A percentile compares a stretch with the other conserved stretches of the same genome.
Conservation (phyloP, 345 rosid species). For the Trapa incisa region DNA sequence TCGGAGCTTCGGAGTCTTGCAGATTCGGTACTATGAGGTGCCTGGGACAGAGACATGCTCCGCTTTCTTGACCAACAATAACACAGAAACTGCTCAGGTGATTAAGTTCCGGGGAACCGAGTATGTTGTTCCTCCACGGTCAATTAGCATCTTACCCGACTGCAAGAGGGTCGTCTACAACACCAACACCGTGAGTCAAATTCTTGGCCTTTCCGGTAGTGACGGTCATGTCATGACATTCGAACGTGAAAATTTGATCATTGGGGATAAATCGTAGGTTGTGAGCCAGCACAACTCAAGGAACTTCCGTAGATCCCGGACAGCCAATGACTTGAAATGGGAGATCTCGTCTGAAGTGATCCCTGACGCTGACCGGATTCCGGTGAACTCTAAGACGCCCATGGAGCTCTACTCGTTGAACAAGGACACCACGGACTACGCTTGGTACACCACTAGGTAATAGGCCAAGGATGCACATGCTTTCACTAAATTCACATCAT, state of each 20-base stretch:
- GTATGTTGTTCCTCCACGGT: slow-evolving; percentile 38
- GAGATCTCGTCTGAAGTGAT: slow-evolving; percentile 33
- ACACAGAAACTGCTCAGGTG: slow-evolving; percentile 22
- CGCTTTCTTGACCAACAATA: slow-evolving; percentile 76
- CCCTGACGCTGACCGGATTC: slow-evolving; percentile 21
- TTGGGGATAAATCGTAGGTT: slow-evolving; percentile 23
- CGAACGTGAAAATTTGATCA: background rate
- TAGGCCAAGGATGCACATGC: too few species aligned
- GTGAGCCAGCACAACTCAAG: slow-evolving; percentile 64
- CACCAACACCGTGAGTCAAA: slow-evolving; percentile 20
- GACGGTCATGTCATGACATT: background rate
- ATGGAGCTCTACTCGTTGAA: slow-evolving; percentile 50
- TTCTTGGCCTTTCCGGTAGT: background rate
- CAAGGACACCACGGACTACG: slow-evolving; percentile 65
- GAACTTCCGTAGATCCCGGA: slow-evolving; percentile 31
- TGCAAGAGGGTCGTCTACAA: slow-evolving; percentile 71
- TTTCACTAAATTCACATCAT: too few species aligned
- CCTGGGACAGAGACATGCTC: slow-evolving; percentile 44
- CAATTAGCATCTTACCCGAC: slow-evolving; percentile 84
- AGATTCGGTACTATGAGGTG: slow-evolving; percentile 54
- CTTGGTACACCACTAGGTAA: slow-evolving; percentile 49
- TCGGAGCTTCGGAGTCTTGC: slow-evolving; percentile 1
- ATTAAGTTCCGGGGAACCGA: slow-evolving; percentile 40
- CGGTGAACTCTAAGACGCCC: slow-evolving; percentile 15
- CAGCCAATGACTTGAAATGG: slow-evolving; percentile 47